Base-by-base conservation (phyloP, 345 rosid species). In the Noccaea caerulescens region DNA sequence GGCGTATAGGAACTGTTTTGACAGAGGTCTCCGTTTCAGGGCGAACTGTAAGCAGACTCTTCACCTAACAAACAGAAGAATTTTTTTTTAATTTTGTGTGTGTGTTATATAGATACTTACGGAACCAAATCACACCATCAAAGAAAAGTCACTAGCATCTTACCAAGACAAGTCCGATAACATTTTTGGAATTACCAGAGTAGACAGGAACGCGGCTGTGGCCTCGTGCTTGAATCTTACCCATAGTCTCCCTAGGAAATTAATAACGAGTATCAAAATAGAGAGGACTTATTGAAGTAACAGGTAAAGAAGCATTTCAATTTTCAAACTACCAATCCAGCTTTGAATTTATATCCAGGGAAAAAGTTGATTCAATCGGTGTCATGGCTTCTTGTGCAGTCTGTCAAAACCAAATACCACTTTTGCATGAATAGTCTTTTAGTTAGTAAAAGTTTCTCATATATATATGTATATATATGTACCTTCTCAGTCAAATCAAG, bases 301-400 rank as follows among this genome's bases (percentile, higher is more conserved):
- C 18, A 16, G 18, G 18, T 16, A 16, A 16, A 16, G 18, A 16
- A 16, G 18, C 18, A 16, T 16, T 16, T 16, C 0, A 16, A 16
- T 0, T 1, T 16, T n/a, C n/a, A 16, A 34, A 77, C 74, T 82
- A 94, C 99, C 95, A 80, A 75, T 94, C 99, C 82, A 94, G 68
- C 84, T 91, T 91, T 49, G 99, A 86, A 81, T 91, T 91, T 52
- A 94, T 90, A 80, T 91, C 97, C 73, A 94, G 78, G 37, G 99
- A 94, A 79, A 94, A 94, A 50, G 88, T 91, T 71, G 99, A 94
- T 69, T 91, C 99, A 73, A 94, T 94, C 8, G 99, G 99, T 25
- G 99, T 94, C 99, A 91, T 94, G 53, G 99, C 99, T 81, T 91
- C 99, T 75, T 87, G 87, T 1, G 99, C 99, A 57, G 99, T 94